Evolutionary conservation across 1,139 yeast genomes (phyloP), one percentile per base, ranked within the genome.

Genomic region (Pneumocystis carinii): DNA sequence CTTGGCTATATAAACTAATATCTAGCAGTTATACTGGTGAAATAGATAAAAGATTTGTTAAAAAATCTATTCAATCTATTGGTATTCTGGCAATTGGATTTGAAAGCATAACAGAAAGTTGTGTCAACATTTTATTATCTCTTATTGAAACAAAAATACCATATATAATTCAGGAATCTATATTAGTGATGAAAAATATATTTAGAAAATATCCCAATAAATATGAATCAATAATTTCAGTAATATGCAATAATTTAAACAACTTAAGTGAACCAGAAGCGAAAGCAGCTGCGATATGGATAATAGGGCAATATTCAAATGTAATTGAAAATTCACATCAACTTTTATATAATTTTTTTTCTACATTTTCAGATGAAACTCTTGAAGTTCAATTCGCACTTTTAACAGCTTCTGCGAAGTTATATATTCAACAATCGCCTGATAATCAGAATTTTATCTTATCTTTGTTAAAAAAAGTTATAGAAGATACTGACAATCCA

Each of bases 41-140:
- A 69, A 85, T 88, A 39, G 96, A 89, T 72, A 82, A 85, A 10
- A 86, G 87, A 64, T 87, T 88, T 84, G 88, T 94, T 0, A 77
- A 95, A 63, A 88, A 89, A 70, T 89, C 97, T 0, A 85, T 90
- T 2, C 76, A 96, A 65, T 96, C 96, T 0, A 84, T 92, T 68
- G 97, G 97, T 1, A 87, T 89, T 69, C 76, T 92, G 53, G 95
- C 96, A 0, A 84, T 90, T 39, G 89, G 88, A 70, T 75, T 89
- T 35, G 81, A 76, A 62, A 77, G 80, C 0, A 77, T 83, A 1
- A 83, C 92, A 0, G 76, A 79, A 10, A 77, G 79, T 53, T 87
- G 95, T 72, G 86, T 87, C 6, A 81, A 81, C 17, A 82, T 83
- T 0, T 73, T 90, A 6, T 70, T 83, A 62, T 85, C 81, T 59